Evolutionary conservation across 192 early-diverging fungal genomes (phyloP), one percentile per base, ranked within the genome.

Genomic region (Podila epigama): DNA sequence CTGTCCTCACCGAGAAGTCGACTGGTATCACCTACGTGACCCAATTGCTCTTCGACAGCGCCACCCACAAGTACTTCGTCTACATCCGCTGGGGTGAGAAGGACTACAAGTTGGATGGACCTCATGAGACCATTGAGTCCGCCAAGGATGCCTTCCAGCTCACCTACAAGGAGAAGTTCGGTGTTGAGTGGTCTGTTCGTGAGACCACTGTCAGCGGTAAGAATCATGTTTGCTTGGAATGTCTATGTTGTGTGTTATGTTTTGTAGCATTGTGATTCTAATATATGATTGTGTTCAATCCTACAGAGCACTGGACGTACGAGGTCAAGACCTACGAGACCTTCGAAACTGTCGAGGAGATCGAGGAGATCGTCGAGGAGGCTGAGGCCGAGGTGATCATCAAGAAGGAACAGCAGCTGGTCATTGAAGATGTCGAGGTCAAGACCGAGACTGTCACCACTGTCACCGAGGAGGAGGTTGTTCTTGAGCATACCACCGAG

Each of bases 281-380:
- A 41, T 41, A 10, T 1, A 16, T 41, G 11, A 41, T 6, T 41
- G 18, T 18, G 13, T 41, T 41, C 40, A 41, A 41, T 16, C 6
- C 18, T 16, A 16, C 18, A 41, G 51, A 51, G 20, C n/a, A 3
- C 51, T 28, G 51, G 20, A 27, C 27, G 11, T 51, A 51, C 20
- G n/a, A 51, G 20, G 15, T 51, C 4, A 1, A 51, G 51, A 51
- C 51, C 51, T 51, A n/a, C 20, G 51, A 51, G 51, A n/a, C n/a
- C n/a, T n/a, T 53, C 10, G 66, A 68, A 58, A 54, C 60, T 18
- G 34, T 68, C 0, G 66, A 68, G 20, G 66, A 59, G 27, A 41
- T 29, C 25, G 36, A 68, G 44, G 66, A 28, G 22, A 20, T 22
- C 4, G 62, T 69, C 28, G 3, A 69, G 68, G 58, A 53, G 15